Base-by-base conservation (phyloP, 192 early-diverging fungal genomes). In the Linderina pennispora region DNA sequence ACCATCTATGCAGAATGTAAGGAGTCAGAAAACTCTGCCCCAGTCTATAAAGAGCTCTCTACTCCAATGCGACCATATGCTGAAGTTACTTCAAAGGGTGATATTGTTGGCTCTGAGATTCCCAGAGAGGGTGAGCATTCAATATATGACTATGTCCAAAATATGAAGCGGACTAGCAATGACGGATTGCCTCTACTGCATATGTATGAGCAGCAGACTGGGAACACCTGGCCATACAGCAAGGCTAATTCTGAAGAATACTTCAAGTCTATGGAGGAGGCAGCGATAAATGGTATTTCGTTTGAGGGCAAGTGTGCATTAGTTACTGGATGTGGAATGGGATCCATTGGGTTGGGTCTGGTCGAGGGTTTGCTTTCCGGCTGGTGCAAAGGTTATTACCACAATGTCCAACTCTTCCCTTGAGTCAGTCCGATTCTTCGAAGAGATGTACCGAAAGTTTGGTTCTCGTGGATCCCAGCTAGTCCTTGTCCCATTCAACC, bases 401-500 rank as follows among this genome's bases (percentile, higher is more conserved):
- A 92, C 89, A 9, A 92, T 87, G 31, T 91, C 90, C n/a, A 81
- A 89, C 48, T 95, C 87, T 76, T 87, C 81, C 62, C 80, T 74
- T 41, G 49, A 71, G 7, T 80, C 80, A 15, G 86, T 84, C 34
- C 83, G 87, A 64, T 91, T 88, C 59, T 98, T 87, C 78, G 86
- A 88, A 44, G 64, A 75, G 32, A 84, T 98, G 45, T 97, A 91
- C 77, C 83, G 93, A 55, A 70, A 65, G 17, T 81, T 87, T 62
- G 94, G 94, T n/a, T 81, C 92, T 28, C 85, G 87, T 50, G 89
- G 88, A 21, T 87, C 88, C 3, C 62, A 78, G 11, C 77, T 97
- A 34, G 77, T 90, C 23, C 80, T 97, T 26, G 90, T 95, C 20
- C 92, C 94, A 11, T 97, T 97, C 75, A 97, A 97, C 72, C 88